Conservation (phyloP, 495 filamentous ascomycete species). For the Cairneyella variabilis region DNA sequence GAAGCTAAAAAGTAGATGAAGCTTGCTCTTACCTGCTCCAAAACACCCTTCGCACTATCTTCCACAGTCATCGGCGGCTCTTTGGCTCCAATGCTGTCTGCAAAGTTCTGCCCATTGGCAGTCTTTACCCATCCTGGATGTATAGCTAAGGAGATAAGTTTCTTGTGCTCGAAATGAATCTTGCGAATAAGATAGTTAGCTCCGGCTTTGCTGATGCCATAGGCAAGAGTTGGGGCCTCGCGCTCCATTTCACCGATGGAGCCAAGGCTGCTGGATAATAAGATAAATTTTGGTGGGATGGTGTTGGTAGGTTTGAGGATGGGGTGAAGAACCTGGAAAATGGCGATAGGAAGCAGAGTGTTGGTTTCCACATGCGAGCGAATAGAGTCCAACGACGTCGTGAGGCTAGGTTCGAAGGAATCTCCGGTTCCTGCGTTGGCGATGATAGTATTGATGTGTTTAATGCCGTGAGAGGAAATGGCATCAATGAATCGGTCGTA, state of each 20-base stretch:
- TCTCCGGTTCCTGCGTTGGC: slow-evolving; percentile 18
- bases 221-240: slow-evolving; percentile 27
- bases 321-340: slow-evolving; percentile 29
- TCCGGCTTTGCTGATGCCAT: slow-evolving; percentile 39
- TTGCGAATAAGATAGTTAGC: slow-evolving; percentile 39
- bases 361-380: slow-evolving; percentile 29
- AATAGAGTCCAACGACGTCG: slow-evolving; percentile 12
- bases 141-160: slow-evolving; percentile 31
- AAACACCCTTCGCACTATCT: slow-evolving; percentile 26
- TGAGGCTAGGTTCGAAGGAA: not conserved
- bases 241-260: slow-evolving; percentile 28
- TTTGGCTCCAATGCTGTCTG: slow-evolving; percentile 29
- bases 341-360: slow-evolving; percentile 24
- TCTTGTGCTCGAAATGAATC: slow-evolving; percentile 35
- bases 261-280: slow-evolving; percentile 30
- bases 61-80: slow-evolving; percentile 32
- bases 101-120: slow-evolving; percentile 31
- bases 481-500: too few relatives aligned
- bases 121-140: slow-evolving; percentile 46
- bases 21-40: slow-evolving; percentile 34
- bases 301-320: slow-evolving; percentile 15
- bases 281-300: slow-evolving; percentile 27
- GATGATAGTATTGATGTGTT: slow-evolving; percentile 20
- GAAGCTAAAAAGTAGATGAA: too few relatives aligned
- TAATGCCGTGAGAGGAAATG: not conserved